Conservation (phyloP, 2,329 filamentous ascomycete genomes). For the Aspergillus uvarum region DNA sequence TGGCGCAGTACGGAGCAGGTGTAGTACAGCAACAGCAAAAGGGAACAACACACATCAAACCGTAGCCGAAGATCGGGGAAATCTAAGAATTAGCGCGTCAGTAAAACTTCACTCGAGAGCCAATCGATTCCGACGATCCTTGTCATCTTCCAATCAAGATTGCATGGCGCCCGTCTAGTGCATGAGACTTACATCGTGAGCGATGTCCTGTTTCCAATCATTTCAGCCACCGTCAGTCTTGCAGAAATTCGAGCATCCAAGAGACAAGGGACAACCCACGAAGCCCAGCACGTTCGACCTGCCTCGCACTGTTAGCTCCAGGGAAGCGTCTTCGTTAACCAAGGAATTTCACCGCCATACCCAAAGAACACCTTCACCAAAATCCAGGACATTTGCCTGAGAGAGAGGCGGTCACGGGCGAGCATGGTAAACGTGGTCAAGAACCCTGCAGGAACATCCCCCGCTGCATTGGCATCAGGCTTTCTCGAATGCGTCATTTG, state of each 20-base stretch:
- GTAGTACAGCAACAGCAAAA: background rate
- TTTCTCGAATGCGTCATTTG: constrained; percentile 1
- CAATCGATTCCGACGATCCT: constrained; percentile 38
- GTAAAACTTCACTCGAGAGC: constrained; percentile 37
- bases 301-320: constrained; percentile 27
- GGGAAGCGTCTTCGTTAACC: constrained; percentile 16
- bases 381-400: constrained; percentile 59
- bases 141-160: constrained; percentile 25
- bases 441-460: constrained; percentile 58
- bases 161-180: constrained; percentile 34
- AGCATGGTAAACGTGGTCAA: constrained; percentile 72
- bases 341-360: constrained; percentile 34
- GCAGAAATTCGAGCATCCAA: constrained; percentile 17
- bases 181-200: constrained; percentile 37
- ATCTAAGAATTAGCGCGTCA: constrained; percentile 41
- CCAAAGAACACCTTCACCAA: constrained; percentile 64
- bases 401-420: constrained; percentile 56
- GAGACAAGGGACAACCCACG: constrained; percentile 44
- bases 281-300: constrained; percentile 59
- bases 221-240: constrained; percentile 40
- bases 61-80: constrained; percentile 42
- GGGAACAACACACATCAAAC: constrained; percentile 37
- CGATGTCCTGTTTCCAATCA: constrained; percentile 42
- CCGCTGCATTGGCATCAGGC: background rate
- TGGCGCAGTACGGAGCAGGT: constrained; percentile 23